Evolutionary conservation across 768 basidiomycete genomes (phyloP).

Genomic region (Mycena leptocephala): DNA sequence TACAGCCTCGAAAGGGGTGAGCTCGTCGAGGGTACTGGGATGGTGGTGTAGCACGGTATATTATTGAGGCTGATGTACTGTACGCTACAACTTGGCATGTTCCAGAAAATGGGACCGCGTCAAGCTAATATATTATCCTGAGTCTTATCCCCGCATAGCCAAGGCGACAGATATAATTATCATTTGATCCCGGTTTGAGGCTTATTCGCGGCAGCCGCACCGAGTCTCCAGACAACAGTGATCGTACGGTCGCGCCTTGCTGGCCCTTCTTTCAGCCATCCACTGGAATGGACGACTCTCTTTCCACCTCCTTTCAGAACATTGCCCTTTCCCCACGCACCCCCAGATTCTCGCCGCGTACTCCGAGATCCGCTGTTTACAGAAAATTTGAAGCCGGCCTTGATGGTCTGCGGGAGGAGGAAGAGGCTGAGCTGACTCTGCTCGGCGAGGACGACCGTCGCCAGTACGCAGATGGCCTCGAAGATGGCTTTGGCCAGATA

Average conservation of each 20-base stretch:
- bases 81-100: too few relatives aligned
- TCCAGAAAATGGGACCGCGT: too few relatives aligned
- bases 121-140: too few relatives aligned
- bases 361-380: slow-evolving; percentile 27
- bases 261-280: not conserved
- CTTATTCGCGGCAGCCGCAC: not conserved
- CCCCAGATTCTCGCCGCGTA: slow-evolving; percentile 44
- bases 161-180: too few relatives aligned
- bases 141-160: too few relatives aligned
- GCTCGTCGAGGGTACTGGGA: too few relatives aligned
- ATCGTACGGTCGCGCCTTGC: not conserved
- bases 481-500: slow-evolving; percentile 41
- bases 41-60: too few relatives aligned
- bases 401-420: slow-evolving; percentile 52
- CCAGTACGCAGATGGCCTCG: slow-evolving; percentile 60
- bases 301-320: slow-evolving; percentile 70
- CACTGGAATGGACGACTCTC: slow-evolving; percentile 34
- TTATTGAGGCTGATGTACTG: too few relatives aligned
- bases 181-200: not conserved
- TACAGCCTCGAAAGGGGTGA: too few relatives aligned
- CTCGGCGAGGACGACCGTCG: slow-evolving; percentile 71
- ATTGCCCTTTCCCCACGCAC: slow-evolving; percentile 73
- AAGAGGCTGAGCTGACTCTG: slow-evolving; percentile 75
- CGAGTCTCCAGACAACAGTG: not conserved
- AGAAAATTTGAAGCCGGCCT: slow-evolving; percentile 32